Base-by-base conservation (phyloP, 2,329 filamentous ascomycete genomes). In the Arachnomyces sp. region DNA sequence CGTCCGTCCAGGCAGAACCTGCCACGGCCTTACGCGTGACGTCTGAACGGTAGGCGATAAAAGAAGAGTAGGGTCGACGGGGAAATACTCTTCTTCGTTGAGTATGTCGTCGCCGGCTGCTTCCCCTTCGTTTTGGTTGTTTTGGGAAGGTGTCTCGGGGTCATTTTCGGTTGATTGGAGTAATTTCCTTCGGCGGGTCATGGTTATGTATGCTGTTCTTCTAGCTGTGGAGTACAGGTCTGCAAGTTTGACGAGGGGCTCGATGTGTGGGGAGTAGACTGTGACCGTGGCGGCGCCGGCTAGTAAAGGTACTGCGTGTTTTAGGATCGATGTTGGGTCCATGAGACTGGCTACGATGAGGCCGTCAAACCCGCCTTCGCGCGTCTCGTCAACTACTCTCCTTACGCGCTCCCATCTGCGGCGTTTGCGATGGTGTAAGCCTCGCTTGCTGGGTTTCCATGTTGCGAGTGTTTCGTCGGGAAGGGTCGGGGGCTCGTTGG, bases 1-100 rank as follows among this genome's bases (percentile, higher is more conserved):
- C 38, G 92, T 96, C 39, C 92, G 71, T 1, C 87, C 85, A 0
- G 92, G 92, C 34, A 98, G 63, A 2, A 95, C 89, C 67, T 98
- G 92, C 85, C 87, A 96, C 39, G 77, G 72, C 46, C 84, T 74
- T 4, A 84, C 81, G 11, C 86, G 73, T 35, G 82, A 84, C 2
- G 81, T 92, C 65, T 96, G 89, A 39, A 98, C 71, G 9, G 74
- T 78, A 1, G 86, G 80, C 1, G 82, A 85, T 1, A 96, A 73
- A 3, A 98, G 61, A 38, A 94, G 65, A 2, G 86, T 84, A 0
- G 92, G 92, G 57, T 98, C 92, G 11, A 95, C 62, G 0, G 87
- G 84, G 57, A 94, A 96, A 50, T 93, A 84, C 0, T 79, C 72
- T n/a, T 52, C 43, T 33, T 70, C 67, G 3, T 58, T 70, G 18